Evolutionary conservation across 129 eudicot species (phyloP), one percentile per base, ranked within the genome.

Genomic region (Calendula officinalis): DNA sequence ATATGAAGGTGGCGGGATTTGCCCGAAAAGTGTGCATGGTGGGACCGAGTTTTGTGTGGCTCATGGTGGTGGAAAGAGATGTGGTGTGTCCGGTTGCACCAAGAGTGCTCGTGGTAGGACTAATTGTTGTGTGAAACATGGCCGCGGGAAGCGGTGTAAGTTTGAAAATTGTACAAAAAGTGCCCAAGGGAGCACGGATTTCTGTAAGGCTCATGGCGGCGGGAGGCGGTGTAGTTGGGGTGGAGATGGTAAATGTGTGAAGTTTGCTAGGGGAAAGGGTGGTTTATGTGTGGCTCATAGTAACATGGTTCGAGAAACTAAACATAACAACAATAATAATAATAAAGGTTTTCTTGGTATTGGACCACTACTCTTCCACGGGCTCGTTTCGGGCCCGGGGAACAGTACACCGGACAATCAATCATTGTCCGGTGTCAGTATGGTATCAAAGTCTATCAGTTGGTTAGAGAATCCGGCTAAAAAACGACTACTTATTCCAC

Each of bases 101-200:
- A 89, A 81, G 80, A 89, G 97, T 15, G 97, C 97, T 0, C 91
- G 97, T 6, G 97, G 97, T 4, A 71, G 85, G 36, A 89, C 97
- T 32, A 85, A 78, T 71, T 86, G 91, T 64, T 89, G 95, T 32
- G 97, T 86, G 42, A 78, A 65, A 72, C 95, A 89, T 15, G 97
- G 95, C 0, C 95, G 97, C 41, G 97, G 97, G 38, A 89, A 83
- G 56, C 80, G 95, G 6, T 89, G 97, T 4, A 79, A 69, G 39
- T 63, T 83, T 5, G 95, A 78, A 0, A 77, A 74, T 11, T 89
- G 97, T 40, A 80, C 62, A 3, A 90, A 90, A 68, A 81, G 95
- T 41, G 95, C 97, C 47, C 97, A 90, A 70, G 97, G 95, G n/a
- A 91, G 94, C 77, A 91, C 97, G 0, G 83, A 82, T 58, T 80